These are phyloP conservation scores for Trichosporon inkin DNA, from an alignment of 1,284 basidiomycete genomes.

Conservation along the genomic window DNA sequence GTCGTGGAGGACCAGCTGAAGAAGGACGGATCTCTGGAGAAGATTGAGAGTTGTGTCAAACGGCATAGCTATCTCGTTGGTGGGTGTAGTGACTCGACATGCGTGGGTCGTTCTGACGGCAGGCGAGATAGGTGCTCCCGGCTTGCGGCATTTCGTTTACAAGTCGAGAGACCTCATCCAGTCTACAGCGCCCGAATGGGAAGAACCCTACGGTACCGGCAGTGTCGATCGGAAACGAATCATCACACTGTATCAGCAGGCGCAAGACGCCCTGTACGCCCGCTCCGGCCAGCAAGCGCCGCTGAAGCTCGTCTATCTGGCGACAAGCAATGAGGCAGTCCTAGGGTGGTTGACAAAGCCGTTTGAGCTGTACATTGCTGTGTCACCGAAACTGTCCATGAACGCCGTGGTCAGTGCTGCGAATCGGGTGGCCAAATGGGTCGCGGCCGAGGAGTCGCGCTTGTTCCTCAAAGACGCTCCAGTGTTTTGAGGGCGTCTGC, in stretches of 20 bases:
- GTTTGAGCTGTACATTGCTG: conserved; percentile 83
- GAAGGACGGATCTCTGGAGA: conserved; percentile 57
- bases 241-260: conserved; percentile 73
- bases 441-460: conserved; percentile 74
- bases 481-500: conserved; percentile 59
- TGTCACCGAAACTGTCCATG: conserved; percentile 80
- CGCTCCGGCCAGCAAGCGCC: conserved; percentile 68
- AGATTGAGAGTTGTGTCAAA: conserved; percentile 32
- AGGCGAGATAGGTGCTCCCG: conserved; percentile 72
- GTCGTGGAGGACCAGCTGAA: conserved; percentile 63
- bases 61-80: conserved; percentile 47
- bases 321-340: conserved; percentile 77
- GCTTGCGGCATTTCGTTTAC: conserved; percentile 89
- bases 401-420: conserved; percentile 77
- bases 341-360: conserved; percentile 78
- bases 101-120: not conserved
- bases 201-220: conserved; percentile 68
- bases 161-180: conserved; percentile 85
- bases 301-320: conserved; percentile 76
- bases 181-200: conserved; percentile 74
- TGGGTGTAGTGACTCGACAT: conserved; percentile 22
- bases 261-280: conserved; percentile 80
- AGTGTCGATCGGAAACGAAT: conserved; percentile 51
- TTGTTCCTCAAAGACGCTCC: conserved; percentile 84
- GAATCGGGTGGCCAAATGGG: conserved; percentile 83